Evolutionary conservation across 2,329 filamentous ascomycete species (phyloP).

Genomic region (Biscogniauxia mediterranea): DNA sequence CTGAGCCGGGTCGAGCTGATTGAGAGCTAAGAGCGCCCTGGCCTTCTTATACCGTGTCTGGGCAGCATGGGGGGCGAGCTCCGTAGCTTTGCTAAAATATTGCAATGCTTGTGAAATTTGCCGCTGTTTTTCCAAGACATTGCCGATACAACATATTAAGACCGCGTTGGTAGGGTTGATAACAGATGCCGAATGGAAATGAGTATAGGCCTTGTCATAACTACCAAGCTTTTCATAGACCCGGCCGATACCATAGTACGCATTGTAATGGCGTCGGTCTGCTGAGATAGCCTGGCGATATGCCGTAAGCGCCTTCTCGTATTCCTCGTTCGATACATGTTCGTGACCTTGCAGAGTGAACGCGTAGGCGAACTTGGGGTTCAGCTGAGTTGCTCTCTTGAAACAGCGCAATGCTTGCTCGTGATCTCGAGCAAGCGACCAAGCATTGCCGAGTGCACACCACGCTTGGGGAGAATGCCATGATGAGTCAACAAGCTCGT

Average conservation of each 20-base stretch:
- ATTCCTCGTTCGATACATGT: constrained; percentile 93
- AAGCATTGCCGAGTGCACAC: constrained; percentile 94
- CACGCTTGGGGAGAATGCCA: constrained; percentile 92
- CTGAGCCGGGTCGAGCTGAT: constrained; percentile 68
- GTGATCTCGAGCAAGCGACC: constrained; percentile 87
- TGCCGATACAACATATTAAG: constrained; percentile 87
- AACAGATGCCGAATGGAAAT: constrained; percentile 81
- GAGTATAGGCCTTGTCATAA: constrained; percentile 84
- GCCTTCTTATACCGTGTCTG: constrained; percentile 93
- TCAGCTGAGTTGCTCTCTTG: constrained; percentile 86
- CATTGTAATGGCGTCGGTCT: constrained; percentile 90
- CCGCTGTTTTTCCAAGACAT: constrained; percentile 84
- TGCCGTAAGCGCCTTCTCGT: constrained; percentile 85
- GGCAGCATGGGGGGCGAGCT: constrained; percentile 76
- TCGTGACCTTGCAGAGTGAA: constrained; percentile 96
- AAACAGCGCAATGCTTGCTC: constrained; percentile 95
- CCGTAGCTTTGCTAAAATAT: constrained; percentile 79
- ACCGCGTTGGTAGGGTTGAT: constrained; percentile 96
- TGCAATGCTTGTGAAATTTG: constrained; percentile 74
- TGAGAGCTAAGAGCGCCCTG: constrained; percentile 75
- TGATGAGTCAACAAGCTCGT: constrained; percentile 82
- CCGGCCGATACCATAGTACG: constrained; percentile 86
- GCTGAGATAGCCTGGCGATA: constrained; percentile 85
- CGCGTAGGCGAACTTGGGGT: constrained; percentile 89
- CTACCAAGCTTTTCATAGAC: constrained; percentile 90